These are phyloP conservation scores for Fennellomyces sp. DNA, from an alignment of 371 early-diverging fungal genomes.

Conservation along the genomic window DNA sequence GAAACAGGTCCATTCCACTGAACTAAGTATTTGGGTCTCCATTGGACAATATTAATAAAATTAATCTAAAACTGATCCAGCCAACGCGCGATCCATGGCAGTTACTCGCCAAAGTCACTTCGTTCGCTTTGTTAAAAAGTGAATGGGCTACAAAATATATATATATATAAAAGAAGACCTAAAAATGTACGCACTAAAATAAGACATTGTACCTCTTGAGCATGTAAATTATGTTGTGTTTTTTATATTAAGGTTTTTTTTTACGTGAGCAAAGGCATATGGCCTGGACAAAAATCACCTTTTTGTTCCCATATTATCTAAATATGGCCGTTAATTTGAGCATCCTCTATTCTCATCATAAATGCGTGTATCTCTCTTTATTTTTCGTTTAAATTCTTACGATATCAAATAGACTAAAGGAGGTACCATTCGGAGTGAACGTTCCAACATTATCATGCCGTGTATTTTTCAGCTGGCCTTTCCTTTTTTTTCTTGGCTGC, in stretches of 20 bases:
- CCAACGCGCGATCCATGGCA: background rate
- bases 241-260: background rate
- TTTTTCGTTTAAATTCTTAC: too few relatives aligned
- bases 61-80: background rate
- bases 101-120: too few relatives aligned
- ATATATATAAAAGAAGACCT: too few relatives aligned
- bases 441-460: background rate
- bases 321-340: background rate
- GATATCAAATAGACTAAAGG: background rate
- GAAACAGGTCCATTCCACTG: background rate
- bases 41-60: background rate
- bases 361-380: too few relatives aligned
- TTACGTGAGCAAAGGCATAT: slow-evolving; percentile 1
- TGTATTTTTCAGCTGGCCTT: too few relatives aligned
- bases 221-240: background rate
- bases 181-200: background rate
- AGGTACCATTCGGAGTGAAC: background rate
- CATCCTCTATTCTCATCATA: background rate
- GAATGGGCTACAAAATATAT: too few relatives aligned
- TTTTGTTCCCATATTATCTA: background rate
- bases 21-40: background rate
- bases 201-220: background rate
- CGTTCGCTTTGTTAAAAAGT: too few relatives aligned
- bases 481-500: too few relatives aligned
- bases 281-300: slow-evolving; percentile 5